Conservation (phyloP, 306 rosid genomes). For the Carpinus fangiana region DNA sequence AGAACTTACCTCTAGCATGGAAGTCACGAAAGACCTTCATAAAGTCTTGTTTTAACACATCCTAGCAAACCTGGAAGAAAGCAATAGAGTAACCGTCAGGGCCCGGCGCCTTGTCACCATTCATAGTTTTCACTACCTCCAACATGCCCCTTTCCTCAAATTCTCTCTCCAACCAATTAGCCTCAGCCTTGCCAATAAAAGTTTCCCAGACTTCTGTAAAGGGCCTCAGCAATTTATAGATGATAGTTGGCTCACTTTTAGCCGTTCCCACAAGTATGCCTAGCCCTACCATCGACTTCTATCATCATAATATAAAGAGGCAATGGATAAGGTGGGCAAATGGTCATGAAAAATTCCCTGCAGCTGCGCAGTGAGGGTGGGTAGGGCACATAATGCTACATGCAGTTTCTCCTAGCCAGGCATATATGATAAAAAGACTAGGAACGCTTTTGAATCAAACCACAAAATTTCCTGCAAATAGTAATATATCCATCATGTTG, state of each 20-base stretch:
- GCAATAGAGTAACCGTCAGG: too few relatives aligned
- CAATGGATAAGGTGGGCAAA: neutral
- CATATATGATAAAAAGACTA: neutral
- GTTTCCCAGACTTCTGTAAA: neutral
- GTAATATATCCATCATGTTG: neutral
- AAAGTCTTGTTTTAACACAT: too few relatives aligned
- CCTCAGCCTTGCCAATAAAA: too few relatives aligned
- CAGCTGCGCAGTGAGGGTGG: too few relatives aligned
- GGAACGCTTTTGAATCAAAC: neutral
- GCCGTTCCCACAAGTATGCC: neutral
- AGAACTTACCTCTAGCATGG: too few relatives aligned
- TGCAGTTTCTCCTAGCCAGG: neutral
- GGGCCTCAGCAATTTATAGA: neutral
- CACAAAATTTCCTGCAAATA: neutral
- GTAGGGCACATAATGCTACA: neutral
- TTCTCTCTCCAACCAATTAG: too few relatives aligned
- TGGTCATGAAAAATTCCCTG: neutral
- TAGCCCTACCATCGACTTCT: neutral
- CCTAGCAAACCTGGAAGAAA: too few relatives aligned
- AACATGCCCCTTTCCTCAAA: too few relatives aligned
- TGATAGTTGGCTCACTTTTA: neutral
- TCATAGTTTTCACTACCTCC: too few relatives aligned
- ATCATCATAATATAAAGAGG: neutral
- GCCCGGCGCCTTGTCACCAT: too few relatives aligned
- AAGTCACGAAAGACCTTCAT: too few relatives aligned